Evolutionary conservation across 1,139 yeast species (phyloP), one percentile per base, ranked within the genome.

Genomic region (Yamadazyma pseudoaaseri): DNA sequence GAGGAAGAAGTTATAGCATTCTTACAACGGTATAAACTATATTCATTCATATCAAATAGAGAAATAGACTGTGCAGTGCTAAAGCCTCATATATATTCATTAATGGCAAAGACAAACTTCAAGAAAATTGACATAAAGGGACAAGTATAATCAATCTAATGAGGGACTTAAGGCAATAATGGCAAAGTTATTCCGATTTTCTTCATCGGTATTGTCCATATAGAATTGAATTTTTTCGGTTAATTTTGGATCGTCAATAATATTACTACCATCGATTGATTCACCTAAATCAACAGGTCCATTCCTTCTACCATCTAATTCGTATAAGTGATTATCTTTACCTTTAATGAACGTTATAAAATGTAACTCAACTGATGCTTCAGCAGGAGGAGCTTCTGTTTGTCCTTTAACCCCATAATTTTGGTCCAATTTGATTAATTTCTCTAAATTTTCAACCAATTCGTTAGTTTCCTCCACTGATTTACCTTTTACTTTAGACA

Each of bases 51-150:
- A 6, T 52, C 54, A 13, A 49, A 52, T 8, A 60, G 36, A 16
- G 47, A 41, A 3, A 56, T 73, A 34, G 76, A 73, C 38, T 70
- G 77, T 37, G 50, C 65, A 16, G 62, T 68, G 28, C 74, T 85
- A 0, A 65, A 79, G 48, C 49, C 64, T 0, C 51, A 56, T 1
- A 63, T 84, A 9, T 67, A 67, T 32, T 60, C 40, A 5, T 48
- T 63, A 6, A 63, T 74, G 12, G 65, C 70, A 35, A 60, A 62
- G 31, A 60, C 70, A 15, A 68, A 63, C 18, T 74, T 74, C 45
- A 74, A 68, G 39, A 83, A 75, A 51, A 80, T 90, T n/a, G 97
- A 90, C 54, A 89, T 90, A 41, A 90, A 89, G 62, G 97, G 97
- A 0, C 97, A 90, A 56, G 71, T 83, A 13, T 85, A 54, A 52